Evolutionary conservation across 805 yeast genomes (phyloP).

Genomic region (Teunomyces funiuensis): DNA sequence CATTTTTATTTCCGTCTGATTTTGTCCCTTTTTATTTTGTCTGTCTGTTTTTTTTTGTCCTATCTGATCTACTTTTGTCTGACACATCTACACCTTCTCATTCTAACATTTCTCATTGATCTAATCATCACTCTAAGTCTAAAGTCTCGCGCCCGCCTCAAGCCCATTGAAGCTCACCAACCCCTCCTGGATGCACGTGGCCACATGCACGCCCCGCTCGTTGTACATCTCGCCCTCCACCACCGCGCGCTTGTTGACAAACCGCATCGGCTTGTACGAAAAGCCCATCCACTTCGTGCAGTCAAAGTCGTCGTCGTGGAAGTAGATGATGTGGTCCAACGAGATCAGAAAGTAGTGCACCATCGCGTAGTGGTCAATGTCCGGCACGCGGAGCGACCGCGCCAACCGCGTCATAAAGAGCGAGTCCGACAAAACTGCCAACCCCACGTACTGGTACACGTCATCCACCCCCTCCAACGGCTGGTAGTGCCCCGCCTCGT

Average conservation of each 20-base stretch:
- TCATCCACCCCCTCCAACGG: constrained; percentile 12
- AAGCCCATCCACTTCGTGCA: constrained; percentile 53
- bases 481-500: constrained; percentile 12
- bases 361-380: constrained; percentile 16
- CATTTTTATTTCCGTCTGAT: too few relatives aligned
- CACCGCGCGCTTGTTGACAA: constrained; percentile 53
- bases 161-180: constrained; percentile 35
- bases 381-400: constrained; percentile 47
- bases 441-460: constrained; percentile 48
- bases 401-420: constrained; percentile 52
- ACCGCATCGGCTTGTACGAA: constrained; percentile 47
- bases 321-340: constrained; percentile 65
- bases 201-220: constrained; percentile 50
- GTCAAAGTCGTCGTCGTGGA: constrained; percentile 55
- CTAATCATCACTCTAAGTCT: too few relatives aligned
- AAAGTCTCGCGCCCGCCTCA: constrained; percentile 9
- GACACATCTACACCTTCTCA: too few relatives aligned
- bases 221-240: constrained; percentile 59
- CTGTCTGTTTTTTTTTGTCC: too few relatives aligned
- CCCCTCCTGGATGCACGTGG: constrained; percentile 68
- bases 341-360: constrained; percentile 52
- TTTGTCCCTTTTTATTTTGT: too few relatives aligned
- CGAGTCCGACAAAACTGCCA: constrained; percentile 61
- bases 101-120: too few relatives aligned
- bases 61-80: too few relatives aligned